Conservation (phyloP, 441 rosid genomes). For the Syzygium syzygioides region DNA sequence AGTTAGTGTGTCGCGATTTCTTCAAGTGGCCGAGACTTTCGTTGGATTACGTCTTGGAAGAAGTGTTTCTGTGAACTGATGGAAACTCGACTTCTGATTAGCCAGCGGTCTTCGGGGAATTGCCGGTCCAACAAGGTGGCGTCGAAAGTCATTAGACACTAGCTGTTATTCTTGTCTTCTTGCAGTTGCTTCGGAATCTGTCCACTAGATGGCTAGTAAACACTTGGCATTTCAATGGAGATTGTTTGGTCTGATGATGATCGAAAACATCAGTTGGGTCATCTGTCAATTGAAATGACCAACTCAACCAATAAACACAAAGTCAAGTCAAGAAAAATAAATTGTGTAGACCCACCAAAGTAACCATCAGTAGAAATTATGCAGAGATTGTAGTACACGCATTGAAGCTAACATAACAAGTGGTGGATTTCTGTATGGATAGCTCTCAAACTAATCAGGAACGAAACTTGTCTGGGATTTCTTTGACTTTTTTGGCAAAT, state of each 20-base stretch:
- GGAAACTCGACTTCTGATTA: background rate
- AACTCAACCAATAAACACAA: background rate
- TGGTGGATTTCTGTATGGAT: background rate
- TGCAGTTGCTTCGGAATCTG: no score
- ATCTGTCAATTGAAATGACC: background rate
- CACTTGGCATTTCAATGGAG: no score
- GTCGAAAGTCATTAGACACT: background rate
- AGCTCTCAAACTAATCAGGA: background rate
- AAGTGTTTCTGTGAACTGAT: background rate
- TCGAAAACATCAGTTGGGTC: no score
- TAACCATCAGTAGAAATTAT: background rate
- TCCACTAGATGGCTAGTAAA: no score
- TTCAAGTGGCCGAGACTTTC: background rate
- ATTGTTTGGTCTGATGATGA: no score
- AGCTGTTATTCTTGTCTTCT: no score
- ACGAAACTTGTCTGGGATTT: no score
- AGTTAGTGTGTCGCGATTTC: background rate
- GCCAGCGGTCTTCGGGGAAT: background rate
- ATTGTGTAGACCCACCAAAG: background rate
- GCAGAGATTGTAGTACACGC: background rate
- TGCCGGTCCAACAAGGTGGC: background rate
- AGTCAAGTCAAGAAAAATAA: background rate
- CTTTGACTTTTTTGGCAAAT: background rate
- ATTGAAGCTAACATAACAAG: background rate
- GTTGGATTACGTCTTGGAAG: background rate